Evolutionary conservation across 129 eudicot species (phyloP).

Genomic region (Glebionis coronaria): DNA sequence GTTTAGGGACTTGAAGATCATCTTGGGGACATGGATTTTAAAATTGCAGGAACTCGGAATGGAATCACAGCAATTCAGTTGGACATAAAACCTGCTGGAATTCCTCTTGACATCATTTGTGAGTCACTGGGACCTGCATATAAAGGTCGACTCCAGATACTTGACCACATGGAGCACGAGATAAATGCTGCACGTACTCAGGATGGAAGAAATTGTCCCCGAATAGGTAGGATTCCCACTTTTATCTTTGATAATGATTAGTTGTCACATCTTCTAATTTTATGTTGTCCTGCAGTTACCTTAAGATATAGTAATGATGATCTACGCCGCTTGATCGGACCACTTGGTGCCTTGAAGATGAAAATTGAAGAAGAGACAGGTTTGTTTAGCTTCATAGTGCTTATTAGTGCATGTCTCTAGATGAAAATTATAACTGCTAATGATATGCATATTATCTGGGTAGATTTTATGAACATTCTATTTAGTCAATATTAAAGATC

Average conservation of each 20-base stretch:
- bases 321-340: constrained; percentile 88
- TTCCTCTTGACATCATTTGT: constrained; percentile 85
- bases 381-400: constrained; percentile 18
- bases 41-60: constrained; percentile 87
- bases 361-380: constrained; percentile 96
- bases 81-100: constrained; percentile 98
- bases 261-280: constrained; percentile 6
- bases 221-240: constrained; percentile 45
- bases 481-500: no score
- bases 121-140: constrained; percentile 78
- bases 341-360: constrained; percentile 82
- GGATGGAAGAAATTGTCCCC: constrained; percentile 69
- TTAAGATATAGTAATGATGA: constrained; percentile 81
- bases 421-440: constrained; percentile 11
- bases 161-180: constrained; percentile 81
- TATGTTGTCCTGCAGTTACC: constrained; percentile 44
- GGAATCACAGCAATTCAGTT: constrained; percentile 91
- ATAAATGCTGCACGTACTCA: constrained; percentile 69
- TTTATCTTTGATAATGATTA: background rate
- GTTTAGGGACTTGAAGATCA: constrained; percentile 95
- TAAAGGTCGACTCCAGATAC: constrained; percentile 77
- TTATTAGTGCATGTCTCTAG: background rate
- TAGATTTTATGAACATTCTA: background rate
- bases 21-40: constrained; percentile 98
- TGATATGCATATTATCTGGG: constrained; percentile 1